Evolutionary conservation across 140 eudicot genomes (phyloP), one percentile per base, ranked within the genome.

Genomic region (Anethum foeniculum): DNA sequence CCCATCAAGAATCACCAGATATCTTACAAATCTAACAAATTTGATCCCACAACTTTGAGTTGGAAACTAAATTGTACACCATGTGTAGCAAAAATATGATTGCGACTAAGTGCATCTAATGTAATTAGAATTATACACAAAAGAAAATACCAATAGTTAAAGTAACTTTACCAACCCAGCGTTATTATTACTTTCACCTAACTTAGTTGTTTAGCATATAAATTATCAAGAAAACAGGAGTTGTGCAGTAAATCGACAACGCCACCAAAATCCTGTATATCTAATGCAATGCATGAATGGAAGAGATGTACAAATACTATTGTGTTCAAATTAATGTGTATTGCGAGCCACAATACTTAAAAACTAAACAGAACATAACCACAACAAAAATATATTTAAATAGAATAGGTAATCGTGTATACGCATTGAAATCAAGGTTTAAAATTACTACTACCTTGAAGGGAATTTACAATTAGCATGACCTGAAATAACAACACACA

Each of bases 381-480:
- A 36, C 7, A 36, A 71, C 47, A 71, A 7, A 34, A n/a, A n/a
- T n/a, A 18, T 11, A 71, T 1, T 46, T 46, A 13, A 46, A 46
- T 11, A 46, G 51, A 6, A 38, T n/a, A 18, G 7, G 7, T 10
- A 71, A 14, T n/a, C 5, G 0, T 16, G 21, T 16, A 1, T 7
- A 56, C n/a, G 9, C 65, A 56, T 21, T 56, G 7, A 0, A 56
- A 56, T 56, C 64, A 10, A 64, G 71, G 18, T 25, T 11, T 9
- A 64, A 25, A 27, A 27, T 68, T 74, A n/a, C n/a, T n/a, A n/a
- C n/a, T n/a, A 74, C 78, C 98, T 94, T 83, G 98, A 90, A 49
- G 96, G 89, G 74, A 92, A 88, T 83, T 89, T 94, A 88, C 98
- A 94, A 67, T 79, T 82, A 38, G 81, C 84, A 82, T 88, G 88